Percentiles rank a stretch among this genome's conserved stretches.
Conservation (phyloP, 1,284 basidiomycete species). For the Leccinum subrobustum region DNA sequence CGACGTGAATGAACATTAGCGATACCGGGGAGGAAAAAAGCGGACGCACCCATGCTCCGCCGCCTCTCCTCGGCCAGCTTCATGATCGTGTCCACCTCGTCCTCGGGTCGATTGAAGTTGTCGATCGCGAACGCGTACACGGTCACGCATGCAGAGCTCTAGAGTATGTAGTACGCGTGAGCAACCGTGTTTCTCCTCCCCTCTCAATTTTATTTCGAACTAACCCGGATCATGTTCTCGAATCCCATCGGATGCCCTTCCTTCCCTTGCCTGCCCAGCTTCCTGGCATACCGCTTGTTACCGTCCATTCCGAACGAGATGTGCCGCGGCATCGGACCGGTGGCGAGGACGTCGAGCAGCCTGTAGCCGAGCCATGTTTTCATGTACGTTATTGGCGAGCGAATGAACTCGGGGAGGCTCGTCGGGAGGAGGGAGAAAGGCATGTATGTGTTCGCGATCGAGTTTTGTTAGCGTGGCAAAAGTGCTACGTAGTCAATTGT, state of each 20-base stretch:
- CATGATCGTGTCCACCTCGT: slow-evolving; percentile 91
- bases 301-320: slow-evolving; percentile 99
- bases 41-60: slow-evolving; percentile 56
- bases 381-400: slow-evolving; percentile 14
- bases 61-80: slow-evolving; percentile 38
- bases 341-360: slow-evolving; percentile 62
- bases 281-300: slow-evolving; percentile 90
- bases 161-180: slow-evolving; percentile 33
- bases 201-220: slow-evolving; percentile 25
- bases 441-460: slow-evolving; percentile 9
- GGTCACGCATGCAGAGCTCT: slow-evolving; percentile 84
- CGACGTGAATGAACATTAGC: not conserved
- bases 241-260: slow-evolving; percentile 90
- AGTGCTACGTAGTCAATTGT: not conserved
- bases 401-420: slow-evolving; percentile 10
- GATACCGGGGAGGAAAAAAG: no score
- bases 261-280: slow-evolving; percentile 57
- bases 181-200: not conserved
- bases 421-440: slow-evolving; percentile 1
- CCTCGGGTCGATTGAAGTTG: slow-evolving; percentile 88
- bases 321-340: slow-evolving; percentile 88
- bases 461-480: not conserved
- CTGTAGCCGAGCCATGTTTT: slow-evolving; percentile 30
- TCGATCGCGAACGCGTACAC: slow-evolving; percentile 98
- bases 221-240: slow-evolving; percentile 73